Base-by-base conservation (phyloP, 768 basidiomycete genomes). In the Mrakia gelida region DNA sequence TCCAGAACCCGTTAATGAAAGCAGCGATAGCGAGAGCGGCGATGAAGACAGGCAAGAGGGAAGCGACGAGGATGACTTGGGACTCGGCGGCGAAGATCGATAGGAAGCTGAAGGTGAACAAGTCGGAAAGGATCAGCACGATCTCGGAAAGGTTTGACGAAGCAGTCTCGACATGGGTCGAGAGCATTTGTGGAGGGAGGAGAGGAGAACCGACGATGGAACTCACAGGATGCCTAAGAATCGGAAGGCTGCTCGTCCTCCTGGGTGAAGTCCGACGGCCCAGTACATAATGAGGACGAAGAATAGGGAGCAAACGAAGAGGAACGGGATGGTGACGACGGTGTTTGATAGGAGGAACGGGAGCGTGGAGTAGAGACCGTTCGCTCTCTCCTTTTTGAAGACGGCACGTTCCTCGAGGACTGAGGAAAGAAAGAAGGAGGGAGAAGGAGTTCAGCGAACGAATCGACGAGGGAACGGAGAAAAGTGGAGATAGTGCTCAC, bases 371-470 rank as follows among this genome's bases (percentile, higher is more conserved):
- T 89, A 90, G 0, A 90, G 82, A 1, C 89, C 90, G 80, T 90
- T 90, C 62, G 86, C 86, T 6, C 86, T 82, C 83, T 90, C 90
- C 34, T 89, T 87, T 68, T 86, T 84, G 81, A 88, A 90, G 0
- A 89, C 88, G 8, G 87, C 81, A 23, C 89, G 87, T 81, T 90
- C 88, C 80, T 90, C 89, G 30, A 90, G 85, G 82, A 88, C 41
- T 63, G 63, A n/a, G 61, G 16, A 26, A 43, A 54, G 34, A 11
- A 49, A 3, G 23, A 68, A n/a, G n/a, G 63, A 65, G 32, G 9
- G 15, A 16, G 30, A 30, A n/a, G n/a, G n/a, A n/a, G n/a, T n/a
- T n/a, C n/a, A n/a, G n/a, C n/a, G n/a, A n/a, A n/a, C n/a, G n/a
- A n/a, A n/a, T n/a, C n/a, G n/a, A n/a, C n/a, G n/a, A n/a, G n/a